These are phyloP conservation scores for Aspergillus viridinutans DNA, from an alignment of 2,329 filamentous ascomycete genomes.

Conservation along the genomic window DNA sequence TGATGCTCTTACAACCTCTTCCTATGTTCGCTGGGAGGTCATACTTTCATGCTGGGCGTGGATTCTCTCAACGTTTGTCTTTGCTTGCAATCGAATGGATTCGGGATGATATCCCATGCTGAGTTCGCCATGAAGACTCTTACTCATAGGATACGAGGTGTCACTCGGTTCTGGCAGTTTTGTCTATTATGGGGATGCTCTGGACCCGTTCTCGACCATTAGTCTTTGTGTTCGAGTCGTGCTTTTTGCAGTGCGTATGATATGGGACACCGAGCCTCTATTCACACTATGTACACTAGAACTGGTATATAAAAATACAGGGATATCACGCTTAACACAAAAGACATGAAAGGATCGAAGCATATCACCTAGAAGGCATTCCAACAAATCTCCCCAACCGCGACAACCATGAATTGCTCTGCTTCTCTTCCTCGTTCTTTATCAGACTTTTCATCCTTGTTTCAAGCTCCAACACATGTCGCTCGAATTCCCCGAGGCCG, in stretches of 20 bases:
- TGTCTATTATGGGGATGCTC: not conserved
- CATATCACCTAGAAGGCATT: conserved; percentile 13
- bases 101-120: not conserved
- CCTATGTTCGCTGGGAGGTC: not conserved
- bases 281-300: conserved; percentile 18
- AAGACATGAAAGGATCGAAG: conserved; percentile 10
- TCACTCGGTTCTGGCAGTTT: not conserved
- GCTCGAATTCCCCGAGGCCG: conserved; percentile 72
- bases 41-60: not conserved
- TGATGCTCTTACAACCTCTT: not conserved
- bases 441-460: conserved; percentile 60
- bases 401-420: conserved; percentile 58
- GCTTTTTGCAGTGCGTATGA: conserved; percentile 7
- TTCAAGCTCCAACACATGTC: conserved; percentile 70
- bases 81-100: not conserved
- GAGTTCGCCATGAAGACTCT: not conserved
- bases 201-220: not conserved
- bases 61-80: not conserved
- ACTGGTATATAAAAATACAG: conserved; percentile 14
- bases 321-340: not conserved
- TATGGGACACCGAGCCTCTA: conserved; percentile 5
- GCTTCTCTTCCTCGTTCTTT: conserved; percentile 58
- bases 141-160: not conserved
- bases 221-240: not conserved
- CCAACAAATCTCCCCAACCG: conserved; percentile 43